These are phyloP conservation scores for Paraconiothyrium brasiliense DNA, from an alignment of 2,329 filamentous ascomycete genomes.

Conservation along the genomic window DNA sequence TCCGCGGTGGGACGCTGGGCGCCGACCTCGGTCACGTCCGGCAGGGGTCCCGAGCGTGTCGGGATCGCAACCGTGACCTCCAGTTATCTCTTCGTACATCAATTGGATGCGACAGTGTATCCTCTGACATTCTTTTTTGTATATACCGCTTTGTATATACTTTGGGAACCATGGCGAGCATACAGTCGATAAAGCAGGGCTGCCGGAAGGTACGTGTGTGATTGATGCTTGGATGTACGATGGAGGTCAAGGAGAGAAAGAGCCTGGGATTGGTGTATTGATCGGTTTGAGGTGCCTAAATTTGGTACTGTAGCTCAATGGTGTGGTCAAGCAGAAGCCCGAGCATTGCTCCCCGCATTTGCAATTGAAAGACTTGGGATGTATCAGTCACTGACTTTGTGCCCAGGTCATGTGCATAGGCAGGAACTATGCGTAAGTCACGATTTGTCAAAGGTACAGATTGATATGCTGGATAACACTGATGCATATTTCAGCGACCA, in stretches of 20 bases:
- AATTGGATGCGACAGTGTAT: too few species aligned
- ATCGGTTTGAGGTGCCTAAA: too few species aligned
- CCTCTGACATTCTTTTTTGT: not conserved
- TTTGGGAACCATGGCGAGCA: slow-evolving; percentile 33
- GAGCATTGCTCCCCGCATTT: not conserved
- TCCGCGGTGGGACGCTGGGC: not conserved
- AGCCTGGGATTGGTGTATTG: not conserved
- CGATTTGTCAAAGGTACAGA: not conserved
- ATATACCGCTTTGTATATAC: slow-evolving; percentile 17
- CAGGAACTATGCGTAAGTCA: slow-evolving; percentile 87
- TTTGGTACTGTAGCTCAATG: too few species aligned
- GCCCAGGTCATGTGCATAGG: slow-evolving; percentile 86
- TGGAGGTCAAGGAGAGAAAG: not conserved
- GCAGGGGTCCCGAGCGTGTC: slow-evolving; percentile 3
- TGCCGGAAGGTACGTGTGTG: slow-evolving; percentile 56
- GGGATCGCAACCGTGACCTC: slow-evolving; percentile 8
- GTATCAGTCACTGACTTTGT: slow-evolving; percentile 18
- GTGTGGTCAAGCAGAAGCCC: not conserved
- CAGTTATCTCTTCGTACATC: not conserved
- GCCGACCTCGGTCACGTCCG: slow-evolving; percentile 13
- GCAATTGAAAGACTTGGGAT: not conserved
- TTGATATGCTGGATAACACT: not conserved
- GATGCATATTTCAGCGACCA: slow-evolving; percentile 72
- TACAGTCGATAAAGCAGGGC: slow-evolving; percentile 52
- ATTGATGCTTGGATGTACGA: not conserved